These are phyloP conservation scores for Gorgonomyces haynaldii DNA, from an alignment of 192 early-diverging fungal genomes.

Conservation along the genomic window DNA sequence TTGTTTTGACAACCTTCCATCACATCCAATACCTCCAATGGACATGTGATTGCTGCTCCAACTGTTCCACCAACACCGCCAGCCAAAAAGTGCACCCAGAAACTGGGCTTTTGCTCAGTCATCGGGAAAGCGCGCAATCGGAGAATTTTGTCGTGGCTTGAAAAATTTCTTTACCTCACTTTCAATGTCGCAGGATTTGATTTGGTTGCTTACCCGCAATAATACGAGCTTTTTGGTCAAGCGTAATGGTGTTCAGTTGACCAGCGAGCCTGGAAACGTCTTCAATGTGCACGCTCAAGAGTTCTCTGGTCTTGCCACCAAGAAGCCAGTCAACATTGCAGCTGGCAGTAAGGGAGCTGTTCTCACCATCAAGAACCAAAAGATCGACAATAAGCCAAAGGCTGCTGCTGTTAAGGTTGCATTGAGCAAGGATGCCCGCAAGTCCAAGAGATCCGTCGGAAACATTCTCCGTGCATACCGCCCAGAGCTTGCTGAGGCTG, in stretches of 20 bases:
- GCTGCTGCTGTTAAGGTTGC: constrained; percentile 3
- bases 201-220: constrained; percentile 58
- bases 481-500: constrained; percentile 32
- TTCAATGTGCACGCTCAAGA: constrained; percentile 70
- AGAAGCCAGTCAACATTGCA: constrained; percentile 46
- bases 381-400: background rate
- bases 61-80: constrained; percentile 57
- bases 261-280: constrained; percentile 63
- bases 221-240: constrained; percentile 75
- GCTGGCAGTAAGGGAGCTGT: constrained; percentile 59
- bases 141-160: background rate
- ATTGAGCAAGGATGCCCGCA: background rate
- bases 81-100: constrained; percentile 48
- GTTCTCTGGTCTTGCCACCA: constrained; percentile 69
- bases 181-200: constrained; percentile 26
- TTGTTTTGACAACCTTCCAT: constrained; percentile 89
- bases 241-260: constrained; percentile 62
- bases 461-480: background rate
- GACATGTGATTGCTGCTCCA: constrained; percentile 79
- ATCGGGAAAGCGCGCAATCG: background rate
- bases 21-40: no score
- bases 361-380: constrained; percentile 48
- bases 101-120: constrained; percentile 6
- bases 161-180: no score
- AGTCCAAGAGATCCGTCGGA: constrained; percentile 1